Conservation (phyloP, 306 rosid species). For the Cicer arietinum region DNA sequence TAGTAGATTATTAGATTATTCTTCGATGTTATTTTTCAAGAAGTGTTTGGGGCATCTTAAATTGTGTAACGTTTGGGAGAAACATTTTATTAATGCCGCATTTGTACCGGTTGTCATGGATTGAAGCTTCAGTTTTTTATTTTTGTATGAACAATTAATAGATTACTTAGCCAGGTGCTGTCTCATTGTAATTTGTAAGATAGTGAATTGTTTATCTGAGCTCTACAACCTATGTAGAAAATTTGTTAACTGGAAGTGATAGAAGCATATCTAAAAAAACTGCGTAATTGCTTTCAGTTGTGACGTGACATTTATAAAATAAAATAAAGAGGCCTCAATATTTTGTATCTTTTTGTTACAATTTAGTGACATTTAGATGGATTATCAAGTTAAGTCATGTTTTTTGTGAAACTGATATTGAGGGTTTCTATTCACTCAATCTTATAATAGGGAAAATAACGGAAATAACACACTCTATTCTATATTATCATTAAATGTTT, state of each 20-base stretch:
- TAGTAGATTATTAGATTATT: conserved; percentile 26
- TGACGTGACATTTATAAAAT: neutral
- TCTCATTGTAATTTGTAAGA: neutral
- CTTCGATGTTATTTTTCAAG: conserved; percentile 4
- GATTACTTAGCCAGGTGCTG: neutral
- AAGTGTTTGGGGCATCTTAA: conserved; percentile 20
- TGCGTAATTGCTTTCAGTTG: conserved; percentile 12
- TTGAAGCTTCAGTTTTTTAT: conserved; percentile 1
- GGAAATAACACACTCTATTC: conserved; percentile 9
- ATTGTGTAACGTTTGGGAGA: conserved; percentile 25
- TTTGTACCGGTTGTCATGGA: conserved; percentile 4
- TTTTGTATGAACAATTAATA: neutral
- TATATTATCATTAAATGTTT: neutral
- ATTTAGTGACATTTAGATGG: conserved; percentile 29
- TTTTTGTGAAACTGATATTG: neutral
- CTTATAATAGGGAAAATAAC: neutral
- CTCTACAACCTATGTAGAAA: conserved; percentile 5
- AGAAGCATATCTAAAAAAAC: conserved; percentile 20
- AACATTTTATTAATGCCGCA: conserved; percentile 21
- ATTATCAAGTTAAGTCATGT: conserved; percentile 5
- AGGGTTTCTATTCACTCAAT: conserved; percentile 9
- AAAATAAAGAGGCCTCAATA: neutral
- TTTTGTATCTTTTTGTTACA: conserved; percentile 25
- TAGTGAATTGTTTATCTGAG: conserved; percentile 20
- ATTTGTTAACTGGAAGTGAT: conserved; percentile 4